phyloP scores from a whole-genome alignment of 2,329 filamentous ascomycete species.

The Calonectria hawksworthii region DNA sequence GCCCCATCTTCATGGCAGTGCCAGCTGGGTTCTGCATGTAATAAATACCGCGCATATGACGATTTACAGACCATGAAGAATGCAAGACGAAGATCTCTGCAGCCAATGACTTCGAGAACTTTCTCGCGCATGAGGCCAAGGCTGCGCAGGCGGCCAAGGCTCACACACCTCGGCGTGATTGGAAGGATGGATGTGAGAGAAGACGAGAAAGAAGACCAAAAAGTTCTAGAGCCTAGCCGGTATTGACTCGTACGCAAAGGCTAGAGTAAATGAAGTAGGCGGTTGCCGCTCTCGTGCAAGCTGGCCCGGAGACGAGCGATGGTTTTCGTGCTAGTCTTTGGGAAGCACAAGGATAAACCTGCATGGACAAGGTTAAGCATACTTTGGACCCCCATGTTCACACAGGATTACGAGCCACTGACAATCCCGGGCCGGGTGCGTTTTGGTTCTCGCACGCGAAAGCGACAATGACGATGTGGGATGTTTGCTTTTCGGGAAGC shows the following conservation, averaged over 20 bases:
- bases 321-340: background rate
- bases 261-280: background rate
- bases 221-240: background rate
- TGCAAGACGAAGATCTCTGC: background rate
- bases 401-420: too few relatives aligned
- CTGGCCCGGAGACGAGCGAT: background rate
- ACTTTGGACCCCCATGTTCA: background rate
- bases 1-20: background rate
- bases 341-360: background rate
- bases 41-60: slow-evolving; percentile 1
- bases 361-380: slow-evolving; percentile 3
- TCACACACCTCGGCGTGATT: background rate
- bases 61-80: background rate
- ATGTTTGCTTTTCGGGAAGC: background rate
- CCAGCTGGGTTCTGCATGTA: background rate
- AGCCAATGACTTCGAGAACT: background rate
- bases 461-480: background rate
- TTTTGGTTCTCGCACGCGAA: background rate
- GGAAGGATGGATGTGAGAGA: background rate
- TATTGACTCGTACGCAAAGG: background rate
- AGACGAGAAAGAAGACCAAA: background rate
- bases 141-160: background rate
- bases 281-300: background rate
- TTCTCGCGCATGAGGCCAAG: background rate
- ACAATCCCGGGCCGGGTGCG: background rate